A percentile compares a stretch with the other conserved stretches of the same genome.
Conservation (phyloP, 2,329 filamentous ascomycete species). For the Trichoderma guizhouense region DNA sequence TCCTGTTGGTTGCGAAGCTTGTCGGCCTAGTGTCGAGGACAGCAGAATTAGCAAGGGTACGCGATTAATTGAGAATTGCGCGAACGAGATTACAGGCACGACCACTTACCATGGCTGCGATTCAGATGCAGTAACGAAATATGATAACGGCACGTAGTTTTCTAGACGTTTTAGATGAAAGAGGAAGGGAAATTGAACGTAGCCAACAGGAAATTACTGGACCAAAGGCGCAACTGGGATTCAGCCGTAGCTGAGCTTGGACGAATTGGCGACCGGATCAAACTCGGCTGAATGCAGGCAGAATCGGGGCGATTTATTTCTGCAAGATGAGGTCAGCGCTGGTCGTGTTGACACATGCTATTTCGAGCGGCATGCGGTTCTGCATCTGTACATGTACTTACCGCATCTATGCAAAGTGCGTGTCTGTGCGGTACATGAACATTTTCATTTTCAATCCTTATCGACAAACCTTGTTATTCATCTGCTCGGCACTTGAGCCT, state of each 20-base stretch:
- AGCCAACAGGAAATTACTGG: not conserved
- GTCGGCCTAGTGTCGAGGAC: slow-evolving; percentile 63
- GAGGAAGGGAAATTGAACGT: not conserved
- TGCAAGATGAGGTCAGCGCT: slow-evolving; percentile 15
- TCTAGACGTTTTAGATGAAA: not conserved
- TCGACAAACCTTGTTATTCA: not conserved
- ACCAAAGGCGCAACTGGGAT: not conserved
- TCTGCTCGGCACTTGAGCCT: not conserved
- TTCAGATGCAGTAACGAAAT: not conserved
- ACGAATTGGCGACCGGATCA: slow-evolving; percentile 11
- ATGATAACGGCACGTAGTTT: not conserved
- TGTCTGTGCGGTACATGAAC: not conserved
- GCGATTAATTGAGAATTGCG: not conserved
- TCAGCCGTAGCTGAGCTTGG: not conserved
- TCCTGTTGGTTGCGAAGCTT: slow-evolving; percentile 97
- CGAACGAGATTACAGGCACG: not conserved
- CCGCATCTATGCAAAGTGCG: not conserved
- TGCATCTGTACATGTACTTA: not conserved
- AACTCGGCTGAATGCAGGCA: slow-evolving; percentile 14
- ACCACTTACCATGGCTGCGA: not conserved
- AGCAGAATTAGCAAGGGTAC: not conserved
- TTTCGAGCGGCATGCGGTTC: not conserved
- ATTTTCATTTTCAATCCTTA: not conserved
- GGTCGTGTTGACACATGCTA: not conserved
- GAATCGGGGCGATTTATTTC: not conserved